phyloP scores from a whole-genome alignment of 371 early-diverging fungal species.

The Apophysomyces sp. region DNA sequence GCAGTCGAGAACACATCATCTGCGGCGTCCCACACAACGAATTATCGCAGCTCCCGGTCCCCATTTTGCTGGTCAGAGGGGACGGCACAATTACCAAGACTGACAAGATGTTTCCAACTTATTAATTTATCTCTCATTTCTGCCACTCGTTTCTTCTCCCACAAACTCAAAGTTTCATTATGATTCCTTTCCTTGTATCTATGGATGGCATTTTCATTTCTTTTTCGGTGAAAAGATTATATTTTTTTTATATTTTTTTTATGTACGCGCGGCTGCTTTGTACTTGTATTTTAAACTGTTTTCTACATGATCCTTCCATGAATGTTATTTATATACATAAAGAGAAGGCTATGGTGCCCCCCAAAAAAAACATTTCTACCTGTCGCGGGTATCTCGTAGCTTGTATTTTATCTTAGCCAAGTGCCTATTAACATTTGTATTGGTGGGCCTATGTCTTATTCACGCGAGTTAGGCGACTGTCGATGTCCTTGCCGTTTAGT shows the following conservation, averaged over 20 bases:
- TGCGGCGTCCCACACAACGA: conserved; percentile 39
- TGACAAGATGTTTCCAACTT: conserved; percentile 27
- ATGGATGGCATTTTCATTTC: background rate
- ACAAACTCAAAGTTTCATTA: background rate
- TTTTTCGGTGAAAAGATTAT: background rate
- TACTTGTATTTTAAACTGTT: background rate
- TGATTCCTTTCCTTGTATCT: conserved; percentile 3
- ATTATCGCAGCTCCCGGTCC: conserved; percentile 32
- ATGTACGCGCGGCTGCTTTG: background rate
- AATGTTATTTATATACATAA: no score
- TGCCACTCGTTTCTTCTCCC: background rate
- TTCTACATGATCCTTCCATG: no score
- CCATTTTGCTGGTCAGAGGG: conserved; percentile 62
- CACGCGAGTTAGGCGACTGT: no score
- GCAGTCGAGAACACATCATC: conserved; percentile 35
- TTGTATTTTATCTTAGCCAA: no score
- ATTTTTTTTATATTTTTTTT: background rate
- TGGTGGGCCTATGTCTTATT: no score
- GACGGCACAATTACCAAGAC: conserved; percentile 59
- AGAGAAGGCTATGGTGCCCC: no score
- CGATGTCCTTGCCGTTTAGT: no score
- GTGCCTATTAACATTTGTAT: no score
- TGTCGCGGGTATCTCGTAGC: no score
- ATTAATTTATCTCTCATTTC: conserved; percentile 12
- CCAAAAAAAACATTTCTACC: no score